Base-by-base conservation (phyloP, 208 protist species). In the Acanthamoeba triangularis region DNA sequence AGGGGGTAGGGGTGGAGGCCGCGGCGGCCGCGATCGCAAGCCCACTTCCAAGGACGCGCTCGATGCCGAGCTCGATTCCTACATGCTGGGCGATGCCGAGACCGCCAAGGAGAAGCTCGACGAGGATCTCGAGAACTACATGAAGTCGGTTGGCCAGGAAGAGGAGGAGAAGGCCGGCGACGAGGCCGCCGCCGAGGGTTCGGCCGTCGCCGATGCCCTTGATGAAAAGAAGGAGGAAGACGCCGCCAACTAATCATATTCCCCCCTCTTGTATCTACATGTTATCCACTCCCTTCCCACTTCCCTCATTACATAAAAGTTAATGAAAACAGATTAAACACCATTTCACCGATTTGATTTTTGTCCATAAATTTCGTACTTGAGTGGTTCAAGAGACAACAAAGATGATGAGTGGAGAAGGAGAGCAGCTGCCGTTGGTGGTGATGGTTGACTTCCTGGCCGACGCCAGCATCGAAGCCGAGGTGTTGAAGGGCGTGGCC, bases 391-490 rank as follows among this genome's bases (percentile, higher is more conserved):
- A 59, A 18, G 7, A 28, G 28, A 16, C 69, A 78, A 78, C 28
- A 16, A 37, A 78, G n/a, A 78, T 41, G n/a, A 44, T 47, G 69
- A 78, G 35, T 33, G 35, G 3, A 44, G 69, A 44, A 16, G 20
- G n/a, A n/a, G n/a, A 78, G 13, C 33, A 78, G 78, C 41, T 90
- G 84, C 84, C 84, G 54, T 41, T 90, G 30, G 84, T 90, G 33
- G 84, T 90, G 33, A 90, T 90, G 84, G 49, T 90, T 3, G 90
- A 94, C 90, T 94, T 80, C 33, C n/a, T 94, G 63, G 90, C 44
- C 33, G 90, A 94, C 16, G 74, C 47, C 47, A 47, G n/a, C 67
- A 52, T 94, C 13, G 90, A 94, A 28, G 33, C 23, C 23, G 54
- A 94, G 52, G 63, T 94, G 1, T 52, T 94, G 30, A 67, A 94